Conservation (phyloP, 352 stramenopile species). For the Thraustotheca clavata region DNA sequence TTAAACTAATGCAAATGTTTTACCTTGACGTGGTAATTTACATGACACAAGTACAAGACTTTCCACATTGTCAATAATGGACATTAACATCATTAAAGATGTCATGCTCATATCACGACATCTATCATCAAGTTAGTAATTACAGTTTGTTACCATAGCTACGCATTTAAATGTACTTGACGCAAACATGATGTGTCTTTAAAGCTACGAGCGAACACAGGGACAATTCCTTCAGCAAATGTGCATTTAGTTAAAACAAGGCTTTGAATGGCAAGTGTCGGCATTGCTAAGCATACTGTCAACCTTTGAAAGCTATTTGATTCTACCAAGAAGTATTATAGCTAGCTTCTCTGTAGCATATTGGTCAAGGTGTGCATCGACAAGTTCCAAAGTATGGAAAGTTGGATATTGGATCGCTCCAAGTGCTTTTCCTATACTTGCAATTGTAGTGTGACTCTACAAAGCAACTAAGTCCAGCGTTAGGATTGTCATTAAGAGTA, state of each 20-base stretch:
- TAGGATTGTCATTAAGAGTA: neutral
- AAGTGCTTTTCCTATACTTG: neutral
- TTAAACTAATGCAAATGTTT: too few species aligned
- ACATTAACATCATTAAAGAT: constrained; percentile 11
- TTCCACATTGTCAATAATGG: constrained; percentile 1
- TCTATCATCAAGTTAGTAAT: neutral
- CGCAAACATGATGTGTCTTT: constrained; percentile 4
- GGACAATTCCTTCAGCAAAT: constrained; percentile 6
- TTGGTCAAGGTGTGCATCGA: constrained; percentile 8
- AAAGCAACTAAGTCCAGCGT: neutral
- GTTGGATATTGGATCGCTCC: neutral
- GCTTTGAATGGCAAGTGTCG: neutral
- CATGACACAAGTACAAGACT: neutral
- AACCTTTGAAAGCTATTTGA: neutral
- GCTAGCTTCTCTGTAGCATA: constrained; percentile 13
- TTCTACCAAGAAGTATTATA: constrained; percentile 4
- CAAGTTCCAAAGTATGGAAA: constrained; percentile 8
- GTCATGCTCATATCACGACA: constrained; percentile 21
- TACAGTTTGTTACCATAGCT: neutral
- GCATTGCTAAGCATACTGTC: neutral
- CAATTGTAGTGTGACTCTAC: constrained; percentile 13
- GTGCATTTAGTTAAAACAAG: neutral
- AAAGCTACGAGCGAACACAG: constrained; percentile 12
- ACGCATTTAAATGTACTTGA: neutral
- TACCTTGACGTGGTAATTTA: constrained; percentile 18